phyloP scores from a whole-genome alignment of 176 grass and related monocot species.

The barley (Hordeum vulgare) region MorexV3_pseudomolecules_assembly NC_058521.1:587413960-587414459 shows the following conservation, averaged over 20 bases:
- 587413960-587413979: conserved; percentile 48
- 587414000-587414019: conserved; percentile 37
- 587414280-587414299: background rate
- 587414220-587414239: conserved; percentile 79
- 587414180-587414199: conserved; percentile 57
- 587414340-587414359: conserved; percentile 50
- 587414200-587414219: conserved; percentile 86
- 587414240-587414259: conserved; percentile 46
- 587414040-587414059: conserved; percentile 46
- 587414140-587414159: conserved; percentile 86
- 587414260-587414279: conserved; percentile 5
- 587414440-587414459: conserved; percentile 48
- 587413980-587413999: conserved; percentile 63
- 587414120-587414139: conserved; percentile 35
- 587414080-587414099: background rate
- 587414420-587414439: conserved; percentile 94
- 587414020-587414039: conserved; percentile 79
- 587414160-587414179: conserved; percentile 74
- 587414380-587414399: conserved; percentile 72
- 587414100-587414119: background rate
- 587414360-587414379: conserved; percentile 48
- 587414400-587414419: conserved; percentile 82
- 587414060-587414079: conserved; percentile 9
- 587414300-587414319: conserved; percentile 1
- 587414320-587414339: conserved; percentile 45